Base-by-base conservation (phyloP, 2,329 filamentous ascomycete species). In the Zasmidium cellare region DNA sequence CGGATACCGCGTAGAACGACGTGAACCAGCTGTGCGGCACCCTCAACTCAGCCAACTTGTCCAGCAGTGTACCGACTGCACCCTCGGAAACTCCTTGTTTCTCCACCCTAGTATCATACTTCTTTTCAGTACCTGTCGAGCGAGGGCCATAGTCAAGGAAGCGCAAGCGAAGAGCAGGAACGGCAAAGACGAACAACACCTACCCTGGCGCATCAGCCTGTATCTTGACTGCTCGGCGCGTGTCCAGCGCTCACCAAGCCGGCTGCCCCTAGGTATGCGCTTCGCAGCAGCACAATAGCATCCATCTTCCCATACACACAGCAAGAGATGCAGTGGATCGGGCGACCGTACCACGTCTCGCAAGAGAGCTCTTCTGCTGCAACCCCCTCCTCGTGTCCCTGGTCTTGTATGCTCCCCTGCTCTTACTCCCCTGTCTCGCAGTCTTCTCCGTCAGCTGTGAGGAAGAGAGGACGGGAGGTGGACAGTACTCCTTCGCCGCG, bases 21-120 rank as follows among this genome's bases (percentile, higher is more conserved):
- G 82, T 83, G 74, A 97, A 97, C 87, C 90, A 97, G 61, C 83
- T 83, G 76, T 97, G 94, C 20, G 93, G 92, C 35, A 97, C 88
- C 70, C 84, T 84, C 64, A 82, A 72, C 38, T 73, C 76, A 31
- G 83, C 80, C 19, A 83, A 68, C 57, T 70, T 71, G 66, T 86
- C 83, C 11, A 74, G 53, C 11, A 64, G 18, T 22, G 23, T 41
- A 2, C 31, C 45, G 9, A 63, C 7, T 28, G 28, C 11, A 51
- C 20, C 52, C 38, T 25, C 31, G 48, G 23, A n/a, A 14, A 19
- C 23, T 49, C 19, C 23, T 51, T 19, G 9, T 23, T 45, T 55
- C 19, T 11, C 46, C 25, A 22, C 19, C 25, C 25, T 24, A 49
- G 41, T 28, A 16, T 46, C 20, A 22, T 44, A 53, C 18, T 31